Base-by-base conservation (phyloP, 805 yeast genomes). In the Ogataea ramenticola region DNA sequence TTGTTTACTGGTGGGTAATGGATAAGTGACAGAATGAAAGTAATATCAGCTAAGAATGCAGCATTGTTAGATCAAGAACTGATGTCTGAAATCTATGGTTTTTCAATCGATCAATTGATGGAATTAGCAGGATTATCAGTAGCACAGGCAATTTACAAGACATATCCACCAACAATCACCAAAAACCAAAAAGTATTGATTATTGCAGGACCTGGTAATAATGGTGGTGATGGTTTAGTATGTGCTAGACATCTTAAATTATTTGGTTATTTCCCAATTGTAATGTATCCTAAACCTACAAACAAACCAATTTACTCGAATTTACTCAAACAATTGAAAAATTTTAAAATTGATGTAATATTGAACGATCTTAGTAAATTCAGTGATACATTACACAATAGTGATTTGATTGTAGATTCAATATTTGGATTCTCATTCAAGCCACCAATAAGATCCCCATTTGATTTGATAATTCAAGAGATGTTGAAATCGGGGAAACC, bases 161-260 rank as follows among this genome's bases (percentile, higher is more conserved):
- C 80, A 31, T 86, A 75, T 51, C 95, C 95, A 2, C 80, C 80
- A 1, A 21, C 43, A 3, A 36, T 9, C 11, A 37, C 43, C 8
- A 44, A 58, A 12, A 37, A 56, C 22, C 62, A 67, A 33, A 66
- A 62, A 11, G 81, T 89, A 1, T 65, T 90, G 36, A 74, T 93
- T 1, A 68, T 93, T 5, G 88, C 82, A 11, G 99, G 99, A 0
- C 98, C 98, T 0, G 99, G 99, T 1, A 93, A 93, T 57, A 93
- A 93, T 57, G 91, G 96, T 1, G 99, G 98, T 2, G 99, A 93
- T 64, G 99, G 98, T 0, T 67, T 93, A 14, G 99, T 93, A 1
- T 95, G 96, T 26, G 96, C 97, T 1, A 72, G 99, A 36, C 99
- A 93, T 60, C 67, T 93, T 49, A 77, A 78, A 51, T 65, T 89